phyloP scores from a whole-genome alignment of 2,329 filamentous ascomycete species.

The Cladophialophora chaetospira region DNA sequence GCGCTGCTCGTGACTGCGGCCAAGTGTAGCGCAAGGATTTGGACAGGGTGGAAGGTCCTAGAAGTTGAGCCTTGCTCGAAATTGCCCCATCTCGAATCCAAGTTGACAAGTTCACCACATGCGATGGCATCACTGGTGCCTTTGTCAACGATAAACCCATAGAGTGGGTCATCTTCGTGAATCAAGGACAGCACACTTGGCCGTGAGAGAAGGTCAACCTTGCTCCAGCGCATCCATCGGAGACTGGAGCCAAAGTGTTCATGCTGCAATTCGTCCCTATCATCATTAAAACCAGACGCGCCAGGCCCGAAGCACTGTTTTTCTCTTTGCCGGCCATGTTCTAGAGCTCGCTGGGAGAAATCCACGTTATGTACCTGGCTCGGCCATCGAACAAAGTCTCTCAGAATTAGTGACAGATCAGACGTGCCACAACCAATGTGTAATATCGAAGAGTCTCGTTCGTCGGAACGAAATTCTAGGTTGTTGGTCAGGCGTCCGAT shows the following conservation, averaged over 20 bases:
- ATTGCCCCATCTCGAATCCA: not conserved
- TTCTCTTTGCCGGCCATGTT: not conserved
- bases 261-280: not conserved
- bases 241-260: not conserved
- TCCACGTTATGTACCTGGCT: slow-evolving; percentile 14
- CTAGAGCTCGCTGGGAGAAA: slow-evolving; percentile 1
- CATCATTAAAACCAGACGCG: not conserved
- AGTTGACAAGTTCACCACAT: slow-evolving; percentile 8
- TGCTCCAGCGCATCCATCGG: slow-evolving; percentile 4
- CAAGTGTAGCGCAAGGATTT: not conserved
- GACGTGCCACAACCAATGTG: slow-evolving; percentile 13
- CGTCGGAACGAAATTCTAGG: not conserved
- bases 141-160: slow-evolving; percentile 18
- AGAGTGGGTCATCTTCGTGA: not conserved
- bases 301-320: not conserved
- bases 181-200: not conserved
- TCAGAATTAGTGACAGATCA: slow-evolving; percentile 5
- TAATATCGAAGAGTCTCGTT: not conserved
- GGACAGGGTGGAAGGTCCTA: not conserved
- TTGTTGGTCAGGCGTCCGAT: not conserved
- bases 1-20: slow-evolving; percentile 4
- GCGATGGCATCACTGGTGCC: slow-evolving; percentile 18
- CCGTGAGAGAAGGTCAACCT: slow-evolving; percentile 6
- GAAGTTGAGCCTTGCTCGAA: too few relatives aligned
- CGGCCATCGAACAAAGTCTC: not conserved